A percentile compares a stretch with the other conserved stretches of the same genome.
Conservation (phyloP, 2,329 filamentous ascomycete genomes). For the Lachnellula suecica region DNA sequence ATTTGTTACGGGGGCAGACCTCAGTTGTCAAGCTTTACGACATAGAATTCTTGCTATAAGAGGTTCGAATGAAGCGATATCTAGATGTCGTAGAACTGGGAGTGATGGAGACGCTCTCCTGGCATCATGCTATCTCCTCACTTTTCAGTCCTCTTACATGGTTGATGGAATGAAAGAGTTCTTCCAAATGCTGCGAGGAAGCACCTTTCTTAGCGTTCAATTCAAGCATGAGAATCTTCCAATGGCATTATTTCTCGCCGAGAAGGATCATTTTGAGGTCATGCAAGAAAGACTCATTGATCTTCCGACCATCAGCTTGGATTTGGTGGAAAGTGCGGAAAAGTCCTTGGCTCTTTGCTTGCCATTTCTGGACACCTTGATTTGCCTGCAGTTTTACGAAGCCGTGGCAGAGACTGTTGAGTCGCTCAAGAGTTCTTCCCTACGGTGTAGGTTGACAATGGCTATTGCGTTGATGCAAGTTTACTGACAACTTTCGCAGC, state of each 20-base stretch:
- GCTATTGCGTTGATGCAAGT: not conserved
- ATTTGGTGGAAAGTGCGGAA: slow-evolving; percentile 48
- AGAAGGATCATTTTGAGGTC: slow-evolving; percentile 39
- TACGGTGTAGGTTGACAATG: slow-evolving; percentile 17
- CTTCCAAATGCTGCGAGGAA: slow-evolving; percentile 59
- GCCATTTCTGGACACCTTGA: slow-evolving; percentile 40
- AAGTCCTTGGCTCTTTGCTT: slow-evolving; percentile 42
- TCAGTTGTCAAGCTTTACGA: slow-evolving; percentile 49
- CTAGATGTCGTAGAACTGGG: slow-evolving; percentile 39
- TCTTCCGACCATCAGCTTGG: slow-evolving; percentile 44
- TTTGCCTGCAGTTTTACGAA: slow-evolving; percentile 47
- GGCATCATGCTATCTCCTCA: slow-evolving; percentile 58
- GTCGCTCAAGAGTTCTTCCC: slow-evolving; percentile 25
- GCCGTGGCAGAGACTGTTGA: slow-evolving; percentile 45
- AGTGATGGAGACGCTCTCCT: slow-evolving; percentile 60
- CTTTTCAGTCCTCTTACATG: slow-evolving; percentile 57
- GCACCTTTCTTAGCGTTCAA: slow-evolving; percentile 53
- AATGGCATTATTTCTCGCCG: slow-evolving; percentile 48
- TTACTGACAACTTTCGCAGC: not conserved
- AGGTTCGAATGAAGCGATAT: slow-evolving; percentile 56
- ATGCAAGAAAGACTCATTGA: slow-evolving; percentile 46
- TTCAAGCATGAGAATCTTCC: slow-evolving; percentile 50
- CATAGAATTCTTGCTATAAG: slow-evolving; percentile 67
- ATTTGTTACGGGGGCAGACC: slow-evolving; percentile 40
- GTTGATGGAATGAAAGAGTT: slow-evolving; percentile 60